phyloP scores from a whole-genome alignment of 352 stramenopile genomes.

The Globisporangium acanthophoron region DNA sequence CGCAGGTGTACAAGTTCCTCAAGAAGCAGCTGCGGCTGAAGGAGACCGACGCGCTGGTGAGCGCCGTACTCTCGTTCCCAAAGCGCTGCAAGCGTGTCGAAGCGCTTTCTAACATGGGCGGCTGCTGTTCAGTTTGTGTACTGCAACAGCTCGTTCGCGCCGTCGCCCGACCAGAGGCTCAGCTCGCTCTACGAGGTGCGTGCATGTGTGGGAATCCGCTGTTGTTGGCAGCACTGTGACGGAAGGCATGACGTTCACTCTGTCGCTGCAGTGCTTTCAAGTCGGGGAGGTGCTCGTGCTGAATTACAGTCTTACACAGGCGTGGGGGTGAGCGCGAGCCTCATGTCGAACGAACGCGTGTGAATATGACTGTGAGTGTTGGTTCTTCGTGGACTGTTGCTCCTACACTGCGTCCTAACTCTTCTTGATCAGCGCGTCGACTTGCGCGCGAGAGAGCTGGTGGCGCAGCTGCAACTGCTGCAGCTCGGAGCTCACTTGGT shows the following conservation, averaged over 20 bases:
- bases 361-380: conserved; percentile 6
- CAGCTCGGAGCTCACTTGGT: conserved; percentile 57
- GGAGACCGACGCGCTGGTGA: conserved; percentile 63
- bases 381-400: too few relatives aligned
- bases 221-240: too few relatives aligned
- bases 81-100: not conserved
- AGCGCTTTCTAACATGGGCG: not conserved
- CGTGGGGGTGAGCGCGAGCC: conserved; percentile 51
- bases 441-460: conserved; percentile 62
- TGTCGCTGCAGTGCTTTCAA: conserved; percentile 60
- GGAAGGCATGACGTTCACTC: not conserved
- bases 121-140: conserved; percentile 64
- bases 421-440: conserved; percentile 62
- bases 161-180: conserved; percentile 75
- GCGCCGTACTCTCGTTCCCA: not conserved
- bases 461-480: conserved; percentile 65
- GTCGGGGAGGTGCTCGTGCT: conserved; percentile 74
- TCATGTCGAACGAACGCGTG: not conserved
- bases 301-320: conserved; percentile 84
- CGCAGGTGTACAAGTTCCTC: conserved; percentile 80
- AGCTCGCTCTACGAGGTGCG: conserved; percentile 69
- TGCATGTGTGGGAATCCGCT: not conserved
- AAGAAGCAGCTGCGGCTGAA: conserved; percentile 79
- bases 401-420: conserved; percentile 1
- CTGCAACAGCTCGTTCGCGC: conserved; percentile 84